Evolutionary conservation across 305 asterid species (phyloP).

Genomic region (Stenogyne calaminthoides): DNA sequence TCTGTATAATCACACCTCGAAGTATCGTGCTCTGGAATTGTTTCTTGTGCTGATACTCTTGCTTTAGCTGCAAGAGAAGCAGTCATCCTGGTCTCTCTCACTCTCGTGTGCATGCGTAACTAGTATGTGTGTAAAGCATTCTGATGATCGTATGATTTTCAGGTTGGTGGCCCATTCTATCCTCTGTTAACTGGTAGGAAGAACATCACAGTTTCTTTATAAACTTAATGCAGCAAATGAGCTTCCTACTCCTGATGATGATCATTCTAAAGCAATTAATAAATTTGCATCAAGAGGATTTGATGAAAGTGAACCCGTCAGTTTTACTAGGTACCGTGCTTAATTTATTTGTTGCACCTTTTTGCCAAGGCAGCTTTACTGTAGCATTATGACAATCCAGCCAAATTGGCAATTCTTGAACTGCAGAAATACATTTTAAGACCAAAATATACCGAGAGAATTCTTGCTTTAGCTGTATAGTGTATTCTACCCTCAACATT

Average conservation of each 20-base stretch:
- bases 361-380: not conserved
- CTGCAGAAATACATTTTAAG: not conserved
- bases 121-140: not conserved
- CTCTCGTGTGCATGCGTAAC: not conserved
- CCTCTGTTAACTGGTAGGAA: conserved; percentile 74
- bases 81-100: conserved; percentile 52
- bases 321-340: conserved; percentile 59
- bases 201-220: conserved; percentile 48
- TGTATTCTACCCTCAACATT: not conserved
- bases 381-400: not conserved
- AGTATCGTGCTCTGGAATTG: conserved; percentile 70
- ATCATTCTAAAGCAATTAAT: conserved; percentile 36
- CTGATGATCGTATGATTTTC: conserved; percentile 29
- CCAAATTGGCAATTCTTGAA: not conserved
- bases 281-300: conserved; percentile 69
- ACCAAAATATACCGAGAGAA: not conserved
- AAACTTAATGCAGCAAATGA: conserved; percentile 41
- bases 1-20: conserved; percentile 59
- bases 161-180: conserved; percentile 88
- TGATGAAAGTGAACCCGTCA: conserved; percentile 62
- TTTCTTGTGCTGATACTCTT: conserved; percentile 84
- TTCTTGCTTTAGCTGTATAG: not conserved
- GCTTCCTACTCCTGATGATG: conserved; percentile 64
- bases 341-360: not conserved
- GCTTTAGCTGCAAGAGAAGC: conserved; percentile 87